Conservation (phyloP, 768 basidiomycete genomes). For the Russula emetica region DNA sequence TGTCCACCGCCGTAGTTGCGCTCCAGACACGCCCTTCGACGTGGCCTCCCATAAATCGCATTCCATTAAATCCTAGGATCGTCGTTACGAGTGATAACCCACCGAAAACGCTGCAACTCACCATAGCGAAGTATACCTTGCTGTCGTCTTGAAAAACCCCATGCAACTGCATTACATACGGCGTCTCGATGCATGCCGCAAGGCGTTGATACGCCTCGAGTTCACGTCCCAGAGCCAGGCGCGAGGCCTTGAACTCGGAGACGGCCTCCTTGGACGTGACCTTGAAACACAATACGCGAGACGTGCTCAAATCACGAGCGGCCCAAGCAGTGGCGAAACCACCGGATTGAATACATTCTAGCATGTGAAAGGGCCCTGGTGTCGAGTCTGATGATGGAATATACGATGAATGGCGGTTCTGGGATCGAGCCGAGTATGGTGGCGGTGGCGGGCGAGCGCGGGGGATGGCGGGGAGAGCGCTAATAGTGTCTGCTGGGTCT, state of each 20-base stretch:
- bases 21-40: slow-evolving; percentile 7
- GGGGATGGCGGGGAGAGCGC: slow-evolving; percentile 16
- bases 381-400: slow-evolving; percentile 16
- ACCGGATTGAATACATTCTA: slow-evolving; percentile 22
- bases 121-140: slow-evolving; percentile 26
- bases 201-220: slow-evolving; percentile 28
- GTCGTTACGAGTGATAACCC: background rate
- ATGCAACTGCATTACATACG: slow-evolving; percentile 27
- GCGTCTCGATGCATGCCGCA: slow-evolving; percentile 24
- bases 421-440: slow-evolving; percentile 24
- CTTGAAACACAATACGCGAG: slow-evolving; percentile 24
- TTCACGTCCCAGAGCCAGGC: slow-evolving; percentile 25
- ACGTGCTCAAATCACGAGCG: slow-evolving; percentile 24
- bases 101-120: slow-evolving; percentile 10
- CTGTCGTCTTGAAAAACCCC: slow-evolving; percentile 25
- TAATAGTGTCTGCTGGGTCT: slow-evolving; percentile 9
- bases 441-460: slow-evolving; percentile 14
- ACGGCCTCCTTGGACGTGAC: slow-evolving; percentile 23
- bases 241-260: slow-evolving; percentile 19
- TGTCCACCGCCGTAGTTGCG: slow-evolving; percentile 23
- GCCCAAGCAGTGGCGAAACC: slow-evolving; percentile 26
- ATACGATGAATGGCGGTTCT: slow-evolving; percentile 23
- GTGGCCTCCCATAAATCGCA: slow-evolving; percentile 25
- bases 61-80: slow-evolving; percentile 27
- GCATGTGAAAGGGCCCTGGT: slow-evolving; percentile 27